Conservation (phyloP, 768 basidiomycete species). For the Mycena leptocephala region DNA sequence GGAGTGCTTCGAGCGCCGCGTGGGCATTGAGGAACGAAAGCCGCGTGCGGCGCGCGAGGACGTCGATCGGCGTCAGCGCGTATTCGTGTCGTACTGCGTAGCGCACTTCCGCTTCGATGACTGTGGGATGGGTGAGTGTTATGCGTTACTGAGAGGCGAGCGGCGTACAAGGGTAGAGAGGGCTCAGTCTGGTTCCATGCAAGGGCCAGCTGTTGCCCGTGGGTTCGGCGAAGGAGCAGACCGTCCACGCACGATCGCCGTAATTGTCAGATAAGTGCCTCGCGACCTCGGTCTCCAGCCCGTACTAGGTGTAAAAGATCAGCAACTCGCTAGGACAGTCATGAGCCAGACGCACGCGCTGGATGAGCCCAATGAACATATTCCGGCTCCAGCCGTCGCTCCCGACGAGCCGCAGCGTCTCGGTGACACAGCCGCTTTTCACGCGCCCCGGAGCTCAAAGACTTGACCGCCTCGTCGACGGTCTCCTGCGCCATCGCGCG, state of each 20-base stretch:
- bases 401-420: slow-evolving; percentile 87
- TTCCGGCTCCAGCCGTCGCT: slow-evolving; percentile 95
- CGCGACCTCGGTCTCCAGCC: slow-evolving; percentile 92
- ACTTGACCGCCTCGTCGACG: slow-evolving; percentile 89
- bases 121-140: slow-evolving; percentile 48
- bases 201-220: slow-evolving; percentile 91
- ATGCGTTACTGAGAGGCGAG: neutral
- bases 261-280: slow-evolving; percentile 95
- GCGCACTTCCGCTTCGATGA: slow-evolving; percentile 94
- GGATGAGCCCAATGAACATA: slow-evolving; percentile 97
- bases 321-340: neutral
- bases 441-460: slow-evolving; percentile 75
- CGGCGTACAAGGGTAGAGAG: slow-evolving; percentile 82
- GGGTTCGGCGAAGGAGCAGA: slow-evolving; percentile 84
- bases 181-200: slow-evolving; percentile 81
- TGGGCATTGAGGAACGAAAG: slow-evolving; percentile 94
- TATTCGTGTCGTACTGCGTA: slow-evolving; percentile 94
- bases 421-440: slow-evolving; percentile 82
- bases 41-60: slow-evolving; percentile 92
- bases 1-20: slow-evolving; percentile 88
- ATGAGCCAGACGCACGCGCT: slow-evolving; percentile 72
- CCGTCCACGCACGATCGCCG: slow-evolving; percentile 97
- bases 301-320: slow-evolving; percentile 70
- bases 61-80: slow-evolving; percentile 92
- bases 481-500: slow-evolving; percentile 97